phyloP scores from a whole-genome alignment of 139 green algal species.

The Volvox reticuliferus region DNA sequence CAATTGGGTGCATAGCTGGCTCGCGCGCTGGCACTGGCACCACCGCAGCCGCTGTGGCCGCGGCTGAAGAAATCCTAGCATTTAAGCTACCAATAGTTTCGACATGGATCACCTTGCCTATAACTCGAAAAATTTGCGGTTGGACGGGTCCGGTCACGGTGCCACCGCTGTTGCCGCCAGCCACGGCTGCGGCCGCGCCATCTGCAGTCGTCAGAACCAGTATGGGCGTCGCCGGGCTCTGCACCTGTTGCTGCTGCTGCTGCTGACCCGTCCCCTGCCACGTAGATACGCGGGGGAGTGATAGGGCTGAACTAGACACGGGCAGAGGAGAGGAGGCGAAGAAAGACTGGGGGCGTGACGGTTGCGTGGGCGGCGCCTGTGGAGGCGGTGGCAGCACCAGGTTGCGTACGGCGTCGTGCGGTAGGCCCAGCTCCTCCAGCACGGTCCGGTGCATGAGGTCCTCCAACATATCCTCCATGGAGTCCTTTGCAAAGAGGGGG shows the following conservation, averaged over 20 bases:
- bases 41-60: background rate
- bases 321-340: background rate
- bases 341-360: background rate
- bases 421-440: constrained; percentile 54
- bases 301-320: too few species aligned
- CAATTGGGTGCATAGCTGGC: background rate
- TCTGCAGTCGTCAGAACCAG: background rate
- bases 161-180: background rate
- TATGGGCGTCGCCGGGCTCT: background rate
- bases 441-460: constrained; percentile 50
- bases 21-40: background rate
- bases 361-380: background rate
- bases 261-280: background rate
- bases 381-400: background rate
- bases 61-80: background rate
- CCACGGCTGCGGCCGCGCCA: background rate
- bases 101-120: constrained; percentile 9
- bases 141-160: background rate
- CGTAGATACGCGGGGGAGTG: background rate
- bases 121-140: constrained; percentile 4
- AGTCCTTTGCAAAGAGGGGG: background rate
- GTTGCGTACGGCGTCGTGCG: constrained; percentile 56
- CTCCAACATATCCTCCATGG: constrained; percentile 51
- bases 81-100: background rate
- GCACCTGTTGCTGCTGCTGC: background rate